A percentile compares a stretch with the other conserved stretches of the same genome.
Conservation (phyloP, 2,329 filamentous ascomycete species). For the Neonectria neomacrospora region DNA sequence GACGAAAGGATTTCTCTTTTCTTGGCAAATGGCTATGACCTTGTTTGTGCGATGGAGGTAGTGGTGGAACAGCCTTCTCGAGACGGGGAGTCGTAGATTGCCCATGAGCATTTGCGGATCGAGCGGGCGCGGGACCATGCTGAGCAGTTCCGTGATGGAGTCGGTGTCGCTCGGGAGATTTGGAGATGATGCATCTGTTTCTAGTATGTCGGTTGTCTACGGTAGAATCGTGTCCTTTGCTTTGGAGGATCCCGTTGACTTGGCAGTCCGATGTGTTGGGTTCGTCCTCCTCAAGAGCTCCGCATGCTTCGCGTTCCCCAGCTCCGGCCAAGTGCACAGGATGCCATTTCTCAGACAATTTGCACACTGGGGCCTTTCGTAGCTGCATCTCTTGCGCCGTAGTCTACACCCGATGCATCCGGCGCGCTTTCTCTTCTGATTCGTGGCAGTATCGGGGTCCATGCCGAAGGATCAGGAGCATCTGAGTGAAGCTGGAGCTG, state of each 20-base stretch:
- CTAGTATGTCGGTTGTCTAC: too few species aligned
- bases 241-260: background rate
- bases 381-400: conserved; percentile 15
- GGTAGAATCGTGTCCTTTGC: too few species aligned
- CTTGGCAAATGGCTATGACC: conserved; percentile 16
- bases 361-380: conserved; percentile 10
- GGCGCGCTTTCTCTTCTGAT: background rate
- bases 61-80: conserved; percentile 9
- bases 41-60: conserved; percentile 17
- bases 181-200: background rate
- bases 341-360: conserved; percentile 15
- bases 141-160: background rate
- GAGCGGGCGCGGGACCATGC: background rate
- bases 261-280: background rate
- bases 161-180: background rate
- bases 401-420: conserved; percentile 15
- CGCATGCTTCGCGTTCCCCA: conserved; percentile 6
- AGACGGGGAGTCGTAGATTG: background rate
- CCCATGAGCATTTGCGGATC: conserved; percentile 9
- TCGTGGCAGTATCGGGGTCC: background rate
- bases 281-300: conserved; percentile 15
- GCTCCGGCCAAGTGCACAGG: conserved; percentile 17
- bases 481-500: background rate
- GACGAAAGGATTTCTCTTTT: background rate
- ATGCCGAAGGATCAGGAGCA: background rate